A percentile compares a stretch with the other conserved stretches of the same genome.
phyloP scores from a whole-genome alignment of 1,139 yeast species.

The Pichia sp. region DNA sequence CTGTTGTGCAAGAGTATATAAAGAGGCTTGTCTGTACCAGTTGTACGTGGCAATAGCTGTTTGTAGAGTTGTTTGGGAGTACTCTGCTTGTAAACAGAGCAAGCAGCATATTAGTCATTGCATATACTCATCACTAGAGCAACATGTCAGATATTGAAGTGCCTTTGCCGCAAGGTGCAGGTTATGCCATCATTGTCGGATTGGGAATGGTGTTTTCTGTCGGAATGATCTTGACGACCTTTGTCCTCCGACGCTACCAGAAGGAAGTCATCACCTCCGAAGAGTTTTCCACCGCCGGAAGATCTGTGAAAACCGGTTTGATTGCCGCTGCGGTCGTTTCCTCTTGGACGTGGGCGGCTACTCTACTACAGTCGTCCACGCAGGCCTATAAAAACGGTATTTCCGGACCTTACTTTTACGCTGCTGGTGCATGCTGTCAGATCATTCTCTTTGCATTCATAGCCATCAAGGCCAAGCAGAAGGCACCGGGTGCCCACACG shows the following conservation, averaged over 20 bases:
- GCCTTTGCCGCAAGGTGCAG: slow-evolving; percentile 69
- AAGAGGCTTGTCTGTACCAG: too few species aligned
- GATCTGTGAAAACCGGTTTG: slow-evolving; percentile 36
- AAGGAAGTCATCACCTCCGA: slow-evolving; percentile 82
- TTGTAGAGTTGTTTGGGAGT: too few species aligned
- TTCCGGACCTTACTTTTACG: slow-evolving; percentile 46
- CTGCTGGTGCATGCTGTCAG: slow-evolving; percentile 53
- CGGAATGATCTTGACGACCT: slow-evolving; percentile 75
- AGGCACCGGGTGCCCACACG: slow-evolving; percentile 53
- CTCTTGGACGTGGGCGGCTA: slow-evolving; percentile 40
- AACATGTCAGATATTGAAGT: slow-evolving; percentile 13
- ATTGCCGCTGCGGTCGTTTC: slow-evolving; percentile 37
- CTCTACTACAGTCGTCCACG: slow-evolving; percentile 30
- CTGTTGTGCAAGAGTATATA: too few species aligned
- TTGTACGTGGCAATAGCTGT: too few species aligned
- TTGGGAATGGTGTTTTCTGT: slow-evolving; percentile 76
- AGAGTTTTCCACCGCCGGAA: slow-evolving; percentile 51
- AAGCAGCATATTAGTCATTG: too few species aligned
- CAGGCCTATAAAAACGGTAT: slow-evolving; percentile 33
- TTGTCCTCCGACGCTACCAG: slow-evolving; percentile 66
- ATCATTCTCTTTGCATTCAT: slow-evolving; percentile 48
- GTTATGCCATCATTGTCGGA: slow-evolving; percentile 89
- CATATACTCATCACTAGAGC: background rate
- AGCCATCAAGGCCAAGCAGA: slow-evolving; percentile 51
- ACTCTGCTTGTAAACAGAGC: too few species aligned